Conservation (phyloP, 2,329 filamentous ascomycete genomes). For the Hypoxylon sp. region DNA sequence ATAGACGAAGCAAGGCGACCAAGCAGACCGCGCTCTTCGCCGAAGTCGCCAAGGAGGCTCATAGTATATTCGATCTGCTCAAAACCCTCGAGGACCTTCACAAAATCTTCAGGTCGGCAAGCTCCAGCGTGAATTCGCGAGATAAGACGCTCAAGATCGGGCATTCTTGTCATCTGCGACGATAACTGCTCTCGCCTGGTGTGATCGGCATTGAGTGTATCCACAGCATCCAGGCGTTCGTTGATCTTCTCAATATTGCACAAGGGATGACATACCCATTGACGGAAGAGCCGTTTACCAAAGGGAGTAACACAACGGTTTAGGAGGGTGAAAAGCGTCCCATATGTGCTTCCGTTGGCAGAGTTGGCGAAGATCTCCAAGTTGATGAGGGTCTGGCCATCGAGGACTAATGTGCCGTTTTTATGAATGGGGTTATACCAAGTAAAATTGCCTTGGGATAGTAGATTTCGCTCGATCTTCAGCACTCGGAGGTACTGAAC, state of each 20-base stretch:
- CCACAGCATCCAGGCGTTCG: conserved; percentile 88
- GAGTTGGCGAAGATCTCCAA: conserved; percentile 97
- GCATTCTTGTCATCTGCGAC: conserved; percentile 87
- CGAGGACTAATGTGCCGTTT: conserved; percentile 90
- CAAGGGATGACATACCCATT: conserved; percentile 97
- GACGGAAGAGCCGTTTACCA: conserved; percentile 92
- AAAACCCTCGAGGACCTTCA: conserved; percentile 92
- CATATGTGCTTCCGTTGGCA: conserved; percentile 83
- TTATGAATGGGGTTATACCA: conserved; percentile 91
- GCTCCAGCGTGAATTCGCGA: conserved; percentile 91
- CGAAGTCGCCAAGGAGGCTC: conserved; percentile 76
- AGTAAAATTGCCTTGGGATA: conserved; percentile 90
- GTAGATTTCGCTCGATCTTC: conserved; percentile 86
- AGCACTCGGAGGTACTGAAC: conserved; percentile 85
- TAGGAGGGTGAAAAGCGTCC: conserved; percentile 88
- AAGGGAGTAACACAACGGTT: conserved; percentile 97
- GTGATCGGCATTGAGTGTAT: conserved; percentile 85
- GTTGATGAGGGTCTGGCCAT: conserved; percentile 96
- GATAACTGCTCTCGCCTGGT: conserved; percentile 87
- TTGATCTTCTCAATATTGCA: conserved; percentile 90
- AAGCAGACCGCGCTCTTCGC: conserved; percentile 82
- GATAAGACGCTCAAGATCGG: conserved; percentile 91
- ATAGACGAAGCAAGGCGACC: conserved; percentile 84
- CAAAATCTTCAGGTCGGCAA: conserved; percentile 92
- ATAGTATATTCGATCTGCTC: conserved; percentile 98